phyloP scores from a whole-genome alignment of 192 early-diverging fungal genomes.

The Coemansia umbellata region DNA sequence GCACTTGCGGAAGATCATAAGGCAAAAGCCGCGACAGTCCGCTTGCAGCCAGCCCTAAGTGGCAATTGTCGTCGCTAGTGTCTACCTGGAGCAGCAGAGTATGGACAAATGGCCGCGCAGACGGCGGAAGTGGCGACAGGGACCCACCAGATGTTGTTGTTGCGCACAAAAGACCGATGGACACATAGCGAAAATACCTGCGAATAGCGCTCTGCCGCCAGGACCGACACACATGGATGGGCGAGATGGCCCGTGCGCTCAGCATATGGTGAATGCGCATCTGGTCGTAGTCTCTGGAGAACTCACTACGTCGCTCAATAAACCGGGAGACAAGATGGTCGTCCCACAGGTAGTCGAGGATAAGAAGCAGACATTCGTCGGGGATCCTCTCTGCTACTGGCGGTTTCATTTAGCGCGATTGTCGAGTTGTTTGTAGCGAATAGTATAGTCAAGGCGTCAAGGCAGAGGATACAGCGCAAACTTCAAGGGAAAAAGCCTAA shows the following conservation, averaged over 20 bases:
- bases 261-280: conserved; percentile 17
- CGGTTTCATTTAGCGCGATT: not conserved
- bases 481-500: too few relatives aligned
- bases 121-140: not conserved
- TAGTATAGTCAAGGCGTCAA: too few relatives aligned
- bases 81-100: conserved; percentile 10
- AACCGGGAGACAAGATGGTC: conserved; percentile 4
- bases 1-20: conserved; percentile 1
- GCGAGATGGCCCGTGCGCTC: conserved; percentile 12
- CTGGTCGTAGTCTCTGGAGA: conserved; percentile 37
- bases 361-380: conserved; percentile 22
- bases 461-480: too few relatives aligned
- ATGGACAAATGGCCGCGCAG: not conserved
- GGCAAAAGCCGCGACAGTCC: conserved; percentile 1
- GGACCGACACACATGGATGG: conserved; percentile 27
- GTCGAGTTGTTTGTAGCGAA: too few relatives aligned
- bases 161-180: conserved; percentile 2
- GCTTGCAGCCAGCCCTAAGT: not conserved
- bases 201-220: conserved; percentile 17
- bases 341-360: conserved; percentile 37
- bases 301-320: conserved; percentile 16
- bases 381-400: conserved; percentile 9
- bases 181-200: conserved; percentile 21
- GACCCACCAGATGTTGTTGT: not conserved
- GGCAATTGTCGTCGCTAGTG: not conserved